phyloP scores from a whole-genome alignment of 75 land plant genomes.

The Selaginella moellendorffii region DNA sequence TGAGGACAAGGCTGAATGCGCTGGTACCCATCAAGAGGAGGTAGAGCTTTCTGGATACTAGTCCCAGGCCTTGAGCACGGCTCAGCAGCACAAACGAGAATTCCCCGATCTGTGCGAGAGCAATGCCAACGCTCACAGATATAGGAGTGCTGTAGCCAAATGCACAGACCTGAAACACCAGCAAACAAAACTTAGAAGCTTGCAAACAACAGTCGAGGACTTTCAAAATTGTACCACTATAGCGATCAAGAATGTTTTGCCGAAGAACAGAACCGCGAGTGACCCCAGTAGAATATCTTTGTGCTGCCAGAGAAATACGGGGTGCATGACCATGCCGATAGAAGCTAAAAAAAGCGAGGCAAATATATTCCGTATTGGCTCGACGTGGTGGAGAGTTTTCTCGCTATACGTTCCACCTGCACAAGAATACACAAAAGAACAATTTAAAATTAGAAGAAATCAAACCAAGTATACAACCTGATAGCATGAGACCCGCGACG shows the following conservation, averaged over 20 bases:
- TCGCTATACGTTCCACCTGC: slow-evolving; percentile 4
- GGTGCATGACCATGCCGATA: slow-evolving; percentile 12
- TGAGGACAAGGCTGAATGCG: slow-evolving; percentile 11
- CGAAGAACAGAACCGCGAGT: slow-evolving; percentile 7
- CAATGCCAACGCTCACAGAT: slow-evolving; percentile 9
- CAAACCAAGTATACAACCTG: neutral
- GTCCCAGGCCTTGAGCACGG: slow-evolving; percentile 11
- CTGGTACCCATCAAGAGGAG: slow-evolving; percentile 11
- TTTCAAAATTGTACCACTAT: slow-evolving; percentile 6
- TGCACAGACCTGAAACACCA: slow-evolving; percentile 5
- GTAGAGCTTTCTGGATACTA: slow-evolving; percentile 10
- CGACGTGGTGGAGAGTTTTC: slow-evolving; percentile 9
- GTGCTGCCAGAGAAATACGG: slow-evolving; percentile 13
- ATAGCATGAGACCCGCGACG: slow-evolving; percentile 7
- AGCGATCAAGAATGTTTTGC: slow-evolving; percentile 8
- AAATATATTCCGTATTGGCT: slow-evolving; percentile 11
- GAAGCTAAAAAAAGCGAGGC: slow-evolving; percentile 12
- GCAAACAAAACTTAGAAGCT: no score
- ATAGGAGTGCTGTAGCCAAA: slow-evolving; percentile 2
- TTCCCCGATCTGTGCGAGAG: slow-evolving; percentile 12
- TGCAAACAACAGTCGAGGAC: no score
- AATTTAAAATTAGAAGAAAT: neutral
- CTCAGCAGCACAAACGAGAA: slow-evolving; percentile 10
- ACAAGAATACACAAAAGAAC: neutral
- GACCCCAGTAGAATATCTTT: slow-evolving; percentile 12